Evolutionary conservation across 495 filamentous ascomycete genomes (phyloP).

Genomic region (Aspergillus conjunctus): DNA sequence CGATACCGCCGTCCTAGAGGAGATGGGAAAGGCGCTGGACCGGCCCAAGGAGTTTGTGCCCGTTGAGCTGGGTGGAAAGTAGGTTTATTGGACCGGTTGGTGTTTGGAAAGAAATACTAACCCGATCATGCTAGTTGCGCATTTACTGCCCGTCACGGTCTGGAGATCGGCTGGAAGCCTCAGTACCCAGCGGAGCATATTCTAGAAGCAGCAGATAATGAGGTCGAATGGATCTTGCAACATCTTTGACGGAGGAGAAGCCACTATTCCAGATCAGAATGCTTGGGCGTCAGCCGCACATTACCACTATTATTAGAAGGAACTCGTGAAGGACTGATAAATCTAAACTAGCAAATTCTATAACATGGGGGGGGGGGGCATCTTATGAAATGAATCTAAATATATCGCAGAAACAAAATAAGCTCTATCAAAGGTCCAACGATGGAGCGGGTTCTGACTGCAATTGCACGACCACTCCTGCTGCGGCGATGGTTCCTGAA

Average conservation of each 20-base stretch:
- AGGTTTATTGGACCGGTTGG: slow-evolving; percentile 19
- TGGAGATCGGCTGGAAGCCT: slow-evolving; percentile 45
- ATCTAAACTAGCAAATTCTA: background rate
- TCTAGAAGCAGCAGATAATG: slow-evolving; percentile 19
- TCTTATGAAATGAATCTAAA: no score
- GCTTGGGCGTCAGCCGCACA: background rate
- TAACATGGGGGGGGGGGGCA: no score
- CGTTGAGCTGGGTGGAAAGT: slow-evolving; percentile 44
- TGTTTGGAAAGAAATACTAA: background rate
- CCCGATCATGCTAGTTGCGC: slow-evolving; percentile 31
- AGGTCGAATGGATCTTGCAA: background rate
- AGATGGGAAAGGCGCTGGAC: slow-evolving; percentile 42
- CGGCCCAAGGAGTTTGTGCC: slow-evolving; percentile 32
- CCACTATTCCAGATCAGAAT: background rate
- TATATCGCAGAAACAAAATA: no score
- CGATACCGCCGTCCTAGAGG: slow-evolving; percentile 33
- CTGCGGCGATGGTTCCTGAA: slow-evolving; percentile 6
- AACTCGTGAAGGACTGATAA: background rate
- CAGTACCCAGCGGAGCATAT: slow-evolving; percentile 42
- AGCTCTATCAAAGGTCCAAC: no score
- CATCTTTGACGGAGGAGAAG: background rate
- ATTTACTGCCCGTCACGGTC: slow-evolving; percentile 39
- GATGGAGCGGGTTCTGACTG: slow-evolving; percentile 6
- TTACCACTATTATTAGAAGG: background rate
- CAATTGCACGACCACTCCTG: slow-evolving; percentile 2